These are phyloP conservation scores for Metrosideros polymorpha DNA, from an alignment of 441 rosid species.

Conservation along the genomic window DNA sequence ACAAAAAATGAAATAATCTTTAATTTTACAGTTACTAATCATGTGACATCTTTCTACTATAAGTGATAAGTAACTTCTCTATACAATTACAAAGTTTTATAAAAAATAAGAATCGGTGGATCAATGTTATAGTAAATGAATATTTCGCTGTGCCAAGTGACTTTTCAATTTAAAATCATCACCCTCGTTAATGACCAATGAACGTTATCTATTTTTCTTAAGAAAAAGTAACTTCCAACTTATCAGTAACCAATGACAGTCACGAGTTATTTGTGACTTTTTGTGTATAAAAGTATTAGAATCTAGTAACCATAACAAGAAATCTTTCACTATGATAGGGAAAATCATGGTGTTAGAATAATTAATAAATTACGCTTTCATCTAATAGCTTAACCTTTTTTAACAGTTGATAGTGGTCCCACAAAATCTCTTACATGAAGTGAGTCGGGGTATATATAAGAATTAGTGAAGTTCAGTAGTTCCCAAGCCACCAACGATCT, in stretches of 20 bases:
- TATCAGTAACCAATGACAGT: too few species aligned
- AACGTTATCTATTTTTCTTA: background rate
- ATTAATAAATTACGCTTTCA: too few species aligned
- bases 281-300: too few species aligned
- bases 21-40: background rate
- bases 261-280: too few species aligned
- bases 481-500: background rate
- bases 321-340: too few species aligned
- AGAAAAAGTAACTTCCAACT: background rate
- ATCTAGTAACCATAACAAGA: too few species aligned
- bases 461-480: background rate
- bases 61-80: background rate
- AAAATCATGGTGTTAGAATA: too few species aligned
- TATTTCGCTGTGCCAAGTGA: background rate
- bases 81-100: background rate
- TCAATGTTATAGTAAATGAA: background rate
- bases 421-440: too few species aligned
- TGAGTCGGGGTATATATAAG: background rate
- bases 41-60: background rate
- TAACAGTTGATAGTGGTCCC: too few species aligned
- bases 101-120: background rate
- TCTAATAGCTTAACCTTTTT: too few species aligned
- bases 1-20: too few species aligned
- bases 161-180: background rate
- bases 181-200: too few species aligned